phyloP scores from a whole-genome alignment of 2,329 filamentous ascomycete genomes.

The Pezicula rhizophila region DNA sequence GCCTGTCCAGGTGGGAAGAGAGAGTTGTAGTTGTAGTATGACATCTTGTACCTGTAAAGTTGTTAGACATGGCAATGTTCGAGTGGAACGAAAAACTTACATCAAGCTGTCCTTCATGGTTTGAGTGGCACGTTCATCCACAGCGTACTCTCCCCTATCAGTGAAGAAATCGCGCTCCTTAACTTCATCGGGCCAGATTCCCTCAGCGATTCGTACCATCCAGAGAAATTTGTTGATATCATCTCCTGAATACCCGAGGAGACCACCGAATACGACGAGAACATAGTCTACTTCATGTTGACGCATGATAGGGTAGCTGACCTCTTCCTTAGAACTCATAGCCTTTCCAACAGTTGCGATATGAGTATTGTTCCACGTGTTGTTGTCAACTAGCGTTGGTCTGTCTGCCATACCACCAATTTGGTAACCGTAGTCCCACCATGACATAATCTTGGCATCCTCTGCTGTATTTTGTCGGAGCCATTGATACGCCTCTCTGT shows the following conservation, averaged over 20 bases:
- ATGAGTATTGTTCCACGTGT: slow-evolving; percentile 99
- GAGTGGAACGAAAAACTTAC: slow-evolving; percentile 47
- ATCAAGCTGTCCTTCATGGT: slow-evolving; percentile 99
- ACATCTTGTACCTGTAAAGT: slow-evolving; percentile 91
- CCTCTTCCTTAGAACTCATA: slow-evolving; percentile 95
- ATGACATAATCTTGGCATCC: slow-evolving; percentile 98
- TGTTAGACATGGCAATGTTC: slow-evolving; percentile 15
- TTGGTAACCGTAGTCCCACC: slow-evolving; percentile 99
- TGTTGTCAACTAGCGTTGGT: slow-evolving; percentile 96
- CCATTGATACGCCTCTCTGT: slow-evolving; percentile 99
- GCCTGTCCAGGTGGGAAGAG: slow-evolving; percentile 92
- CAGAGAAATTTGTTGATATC: slow-evolving; percentile 99
- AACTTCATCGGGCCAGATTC: slow-evolving; percentile 99
- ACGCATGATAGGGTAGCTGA: slow-evolving; percentile 97
- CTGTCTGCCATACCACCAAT: slow-evolving; percentile 99
- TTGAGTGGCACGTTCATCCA: slow-evolving; percentile 87
- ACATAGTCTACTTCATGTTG: slow-evolving; percentile 99
- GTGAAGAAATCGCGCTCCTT: slow-evolving; percentile 98
- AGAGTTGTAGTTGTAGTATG: slow-evolving; percentile 93
- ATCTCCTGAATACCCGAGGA: slow-evolving; percentile 94
- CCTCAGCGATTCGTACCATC: slow-evolving; percentile 99
- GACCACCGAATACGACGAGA: slow-evolving; percentile 91
- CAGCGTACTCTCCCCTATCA: slow-evolving; percentile 83
- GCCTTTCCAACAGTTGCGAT: slow-evolving; percentile 98
- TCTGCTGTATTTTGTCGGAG: slow-evolving; percentile 92